These are phyloP conservation scores for Cordyceps cicadae DNA, from an alignment of 2,329 filamentous ascomycete species.

Conservation along the genomic window DNA sequence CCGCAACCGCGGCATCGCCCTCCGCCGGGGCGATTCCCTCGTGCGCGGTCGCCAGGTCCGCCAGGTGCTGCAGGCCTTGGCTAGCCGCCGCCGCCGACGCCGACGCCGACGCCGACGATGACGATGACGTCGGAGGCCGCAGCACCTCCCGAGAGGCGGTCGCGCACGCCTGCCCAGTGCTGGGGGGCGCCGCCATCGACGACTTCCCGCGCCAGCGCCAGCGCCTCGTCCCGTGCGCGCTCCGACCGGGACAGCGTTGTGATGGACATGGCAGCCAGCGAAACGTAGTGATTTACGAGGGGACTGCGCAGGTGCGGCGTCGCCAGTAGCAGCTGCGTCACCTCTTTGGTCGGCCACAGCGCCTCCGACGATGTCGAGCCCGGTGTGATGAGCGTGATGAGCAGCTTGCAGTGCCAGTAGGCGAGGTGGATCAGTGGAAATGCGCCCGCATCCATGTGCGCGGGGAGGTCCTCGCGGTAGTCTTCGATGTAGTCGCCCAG, in stretches of 20 bases:
- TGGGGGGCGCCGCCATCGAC: slow-evolving; percentile 38
- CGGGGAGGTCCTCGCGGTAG: slow-evolving; percentile 56
- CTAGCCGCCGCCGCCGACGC: slow-evolving; percentile 30
- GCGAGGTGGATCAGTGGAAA: slow-evolving; percentile 55
- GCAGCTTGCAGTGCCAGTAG: slow-evolving; percentile 62
- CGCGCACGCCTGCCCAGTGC: slow-evolving; percentile 50
- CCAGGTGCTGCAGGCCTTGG: slow-evolving; percentile 52
- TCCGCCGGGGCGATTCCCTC: slow-evolving; percentile 24
- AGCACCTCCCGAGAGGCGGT: slow-evolving; percentile 30
- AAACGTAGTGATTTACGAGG: slow-evolving; percentile 58
- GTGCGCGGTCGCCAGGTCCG: slow-evolving; percentile 45
- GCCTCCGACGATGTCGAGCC: slow-evolving; percentile 48
- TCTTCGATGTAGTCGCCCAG: slow-evolving; percentile 42
- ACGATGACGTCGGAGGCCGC: slow-evolving; percentile 26
- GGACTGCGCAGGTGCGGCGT: slow-evolving; percentile 51
- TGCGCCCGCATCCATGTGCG: slow-evolving; percentile 41
- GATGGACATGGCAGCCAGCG: slow-evolving; percentile 52
- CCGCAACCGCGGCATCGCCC: slow-evolving; percentile 14
- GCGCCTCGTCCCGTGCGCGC: slow-evolving; percentile 49
- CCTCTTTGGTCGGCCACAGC: slow-evolving; percentile 51
- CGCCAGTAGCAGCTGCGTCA: slow-evolving; percentile 48
- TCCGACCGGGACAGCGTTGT: slow-evolving; percentile 49
- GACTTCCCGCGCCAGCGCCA: slow-evolving; percentile 46
- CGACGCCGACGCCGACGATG: slow-evolving; percentile 27
- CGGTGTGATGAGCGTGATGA: slow-evolving; percentile 53